These are phyloP conservation scores for Kluyveromyces dobzhanskii DNA, from an alignment of 805 yeast species.

Conservation along the genomic window DNA sequence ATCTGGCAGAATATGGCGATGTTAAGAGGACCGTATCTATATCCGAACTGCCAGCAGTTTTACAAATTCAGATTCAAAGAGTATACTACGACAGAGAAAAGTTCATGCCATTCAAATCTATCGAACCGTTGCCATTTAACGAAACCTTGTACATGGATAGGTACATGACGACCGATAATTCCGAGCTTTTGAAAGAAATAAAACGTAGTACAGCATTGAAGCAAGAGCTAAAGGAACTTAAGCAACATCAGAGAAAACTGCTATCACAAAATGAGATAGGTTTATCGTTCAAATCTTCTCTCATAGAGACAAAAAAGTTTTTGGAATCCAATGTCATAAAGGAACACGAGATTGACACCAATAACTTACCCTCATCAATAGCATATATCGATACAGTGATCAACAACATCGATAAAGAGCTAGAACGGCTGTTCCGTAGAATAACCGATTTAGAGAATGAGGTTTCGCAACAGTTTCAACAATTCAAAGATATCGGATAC, in stretches of 20 bases:
- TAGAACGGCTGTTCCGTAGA: slow-evolving; percentile 34
- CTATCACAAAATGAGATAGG: slow-evolving; percentile 42
- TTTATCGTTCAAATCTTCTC: slow-evolving; percentile 40
- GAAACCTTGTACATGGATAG: slow-evolving; percentile 80
- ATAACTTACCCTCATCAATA: slow-evolving; percentile 12
- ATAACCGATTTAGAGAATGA: slow-evolving; percentile 38
- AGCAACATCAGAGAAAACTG: slow-evolving; percentile 36
- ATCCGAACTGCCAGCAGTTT: slow-evolving; percentile 62
- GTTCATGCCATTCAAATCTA: slow-evolving; percentile 70
- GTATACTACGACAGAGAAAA: slow-evolving; percentile 78
- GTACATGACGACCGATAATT: slow-evolving; percentile 63
- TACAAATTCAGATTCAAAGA: slow-evolving; percentile 90
- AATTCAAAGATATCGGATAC: slow-evolving; percentile 60
- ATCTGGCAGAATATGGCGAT: slow-evolving; percentile 58
- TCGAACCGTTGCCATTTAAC: slow-evolving; percentile 73
- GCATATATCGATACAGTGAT: slow-evolving; percentile 37
- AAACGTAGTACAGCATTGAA: slow-evolving; percentile 55
- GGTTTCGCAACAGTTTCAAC: slow-evolving; percentile 53
- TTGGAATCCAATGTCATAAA: slow-evolving; percentile 38
- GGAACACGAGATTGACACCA: slow-evolving; percentile 35
- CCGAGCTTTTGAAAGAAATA: slow-evolving; percentile 42
- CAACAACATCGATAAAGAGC: slow-evolving; percentile 37
- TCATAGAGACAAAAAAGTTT: slow-evolving; percentile 50
- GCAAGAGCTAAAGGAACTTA: slow-evolving; percentile 38
- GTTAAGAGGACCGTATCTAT: slow-evolving; percentile 70